Percentiles rank a stretch among this genome's conserved stretches.
phyloP scores from a whole-genome alignment of 306 rosid species.

The Astragalus glycyphyllos region DNA sequence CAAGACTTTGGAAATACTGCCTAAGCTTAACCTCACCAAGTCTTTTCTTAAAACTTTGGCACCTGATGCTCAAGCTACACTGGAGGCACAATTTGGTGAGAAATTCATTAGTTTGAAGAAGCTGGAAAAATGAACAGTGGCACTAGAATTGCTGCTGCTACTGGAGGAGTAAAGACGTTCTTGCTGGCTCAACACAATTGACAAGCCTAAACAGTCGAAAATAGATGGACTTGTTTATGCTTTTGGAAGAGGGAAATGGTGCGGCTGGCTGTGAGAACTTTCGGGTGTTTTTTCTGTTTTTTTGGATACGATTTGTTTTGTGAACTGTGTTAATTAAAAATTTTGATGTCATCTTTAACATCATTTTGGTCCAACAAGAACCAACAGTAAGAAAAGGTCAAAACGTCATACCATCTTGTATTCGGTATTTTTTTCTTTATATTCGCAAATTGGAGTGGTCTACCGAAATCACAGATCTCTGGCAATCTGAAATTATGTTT shows the following conservation, averaged over 20 bases:
- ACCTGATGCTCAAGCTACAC: conserved; percentile 58
- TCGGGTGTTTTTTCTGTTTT: too few species aligned
- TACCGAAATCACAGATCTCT: not conserved
- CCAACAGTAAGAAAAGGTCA: not conserved
- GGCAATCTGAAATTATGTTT: too few species aligned
- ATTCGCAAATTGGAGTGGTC: not conserved
- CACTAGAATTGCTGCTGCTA: not conserved
- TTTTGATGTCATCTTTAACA: not conserved
- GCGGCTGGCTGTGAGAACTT: too few species aligned
- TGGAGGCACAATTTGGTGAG: conserved; percentile 70
- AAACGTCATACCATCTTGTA: not conserved
- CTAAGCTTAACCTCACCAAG: conserved; percentile 55
- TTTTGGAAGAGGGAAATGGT: too few species aligned
- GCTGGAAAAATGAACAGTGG: conserved; percentile 37
- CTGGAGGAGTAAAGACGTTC: not conserved
- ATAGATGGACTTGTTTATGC: not conserved
- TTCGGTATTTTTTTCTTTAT: too few species aligned
- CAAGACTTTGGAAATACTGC: conserved; percentile 57
- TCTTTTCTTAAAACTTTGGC: conserved; percentile 54
- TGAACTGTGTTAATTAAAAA: conserved; percentile 25
- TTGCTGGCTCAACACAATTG: not conserved
- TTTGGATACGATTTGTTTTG: not conserved
- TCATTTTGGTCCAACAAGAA: not conserved
- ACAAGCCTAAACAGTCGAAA: conserved; percentile 1
- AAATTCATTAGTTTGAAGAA: conserved; percentile 60